Percentiles rank a stretch among this genome's conserved stretches.
Evolutionary conservation across 208 protist genomes (phyloP).

Genomic region (Acanthamoeba sp.): DNA sequence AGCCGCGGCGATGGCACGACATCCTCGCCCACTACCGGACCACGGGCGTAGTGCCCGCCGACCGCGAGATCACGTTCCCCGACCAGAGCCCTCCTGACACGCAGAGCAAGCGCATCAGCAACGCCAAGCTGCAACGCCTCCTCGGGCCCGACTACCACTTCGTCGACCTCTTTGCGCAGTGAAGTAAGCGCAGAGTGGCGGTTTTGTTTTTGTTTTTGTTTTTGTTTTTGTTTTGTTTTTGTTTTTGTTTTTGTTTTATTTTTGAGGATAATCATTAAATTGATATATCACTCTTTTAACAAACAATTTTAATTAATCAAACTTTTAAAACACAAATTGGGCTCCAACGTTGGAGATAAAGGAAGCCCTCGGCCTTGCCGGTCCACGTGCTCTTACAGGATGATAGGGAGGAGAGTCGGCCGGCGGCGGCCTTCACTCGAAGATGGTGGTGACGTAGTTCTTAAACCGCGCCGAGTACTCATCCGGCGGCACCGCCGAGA

Average conservation of each 20-base stretch:
- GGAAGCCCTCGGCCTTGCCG: too few species aligned
- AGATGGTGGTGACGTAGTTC: constrained; percentile 48
- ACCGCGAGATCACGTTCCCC: constrained; percentile 55
- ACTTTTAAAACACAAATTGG: too few species aligned
- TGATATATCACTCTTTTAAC: too few species aligned
- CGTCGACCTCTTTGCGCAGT: constrained; percentile 47
- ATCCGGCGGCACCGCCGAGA: constrained; percentile 16
- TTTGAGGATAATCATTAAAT: too few species aligned
- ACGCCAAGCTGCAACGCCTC: constrained; percentile 26
- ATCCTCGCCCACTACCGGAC: constrained; percentile 46
- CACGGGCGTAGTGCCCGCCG: constrained; percentile 1
- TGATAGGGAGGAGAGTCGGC: too few species aligned
- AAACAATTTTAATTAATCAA: too few species aligned
- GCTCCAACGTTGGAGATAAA: too few species aligned
- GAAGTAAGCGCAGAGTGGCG: background rate
- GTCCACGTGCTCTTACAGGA: too few species aligned
- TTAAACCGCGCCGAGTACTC: constrained; percentile 25
- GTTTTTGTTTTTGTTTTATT: too few species aligned
- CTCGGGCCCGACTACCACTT: background rate
- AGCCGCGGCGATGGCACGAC: constrained; percentile 44
- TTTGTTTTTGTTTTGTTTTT: background rate
- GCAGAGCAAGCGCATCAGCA: constrained; percentile 62
- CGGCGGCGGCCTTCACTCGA: constrained; percentile 4
- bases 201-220: background rate
- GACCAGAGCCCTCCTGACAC: constrained; percentile 45